Base-by-base conservation (phyloP, 164 flowering plant genomes). In the Piper longum region DNA sequence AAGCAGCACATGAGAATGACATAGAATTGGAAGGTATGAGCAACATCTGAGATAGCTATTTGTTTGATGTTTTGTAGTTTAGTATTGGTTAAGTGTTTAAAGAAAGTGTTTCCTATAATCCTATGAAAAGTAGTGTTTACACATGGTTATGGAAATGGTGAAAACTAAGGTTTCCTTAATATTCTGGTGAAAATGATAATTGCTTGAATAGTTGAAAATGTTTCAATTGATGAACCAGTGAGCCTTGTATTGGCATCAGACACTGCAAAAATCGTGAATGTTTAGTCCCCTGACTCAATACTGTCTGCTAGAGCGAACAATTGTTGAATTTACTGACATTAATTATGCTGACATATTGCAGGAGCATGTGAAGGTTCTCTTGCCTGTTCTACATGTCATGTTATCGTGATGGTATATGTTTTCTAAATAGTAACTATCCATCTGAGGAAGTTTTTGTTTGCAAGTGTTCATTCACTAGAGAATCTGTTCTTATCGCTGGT, bases 321-420 rank as follows among this genome's bases (percentile, higher is more conserved):
- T 9, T 9, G 16, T 9, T 52, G 55, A 52, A 16, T 52, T 52
- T 52, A 52, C 11, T 5, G 52, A 5, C 14, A 48, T 14, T 14
- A 8, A 2, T 48, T 12, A 2, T 48, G 52, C 7, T 48, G 14
- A 9, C 14, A 48, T 9, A 63, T 69, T 66, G 4, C 72, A 89
- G 98, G 98, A 67, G 98, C 97, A 43, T 92, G 98, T 76, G 98
- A 92, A 79, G 96, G 85, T 52, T 92, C 96, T 11, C 89, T 90
- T 66, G 97, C 96, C 45, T 92, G 98, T 78, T 92, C 96, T 61
- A 92, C 97, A 13, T 92, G 96, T 68, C 98, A 92, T 70, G 88
- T 92, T 42, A 89, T 92, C 60, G 90, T 89, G 62, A 88, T 81
- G 95, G 96, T 92, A 88, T 9, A 76, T 41, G 48, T 16, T 54